These are phyloP conservation scores for Xylaria sp. DNA, from an alignment of 2,329 filamentous ascomycete species.

Conservation along the genomic window DNA sequence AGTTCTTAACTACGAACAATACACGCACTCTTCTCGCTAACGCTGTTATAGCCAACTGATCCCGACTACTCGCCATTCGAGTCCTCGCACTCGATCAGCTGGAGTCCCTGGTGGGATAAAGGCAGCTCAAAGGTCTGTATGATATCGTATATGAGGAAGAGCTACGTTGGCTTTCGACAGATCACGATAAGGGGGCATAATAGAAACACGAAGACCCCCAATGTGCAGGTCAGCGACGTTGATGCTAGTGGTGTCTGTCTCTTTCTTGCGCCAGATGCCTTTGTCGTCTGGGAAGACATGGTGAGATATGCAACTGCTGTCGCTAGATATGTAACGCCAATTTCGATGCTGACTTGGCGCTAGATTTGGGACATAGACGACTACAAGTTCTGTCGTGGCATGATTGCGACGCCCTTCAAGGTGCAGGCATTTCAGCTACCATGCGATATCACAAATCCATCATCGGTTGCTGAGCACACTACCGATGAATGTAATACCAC, in stretches of 20 bases:
- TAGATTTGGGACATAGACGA: conserved; percentile 48
- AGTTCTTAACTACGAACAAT: conserved; percentile 14
- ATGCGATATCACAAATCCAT: conserved; percentile 37
- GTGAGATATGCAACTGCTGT: conserved; percentile 38
- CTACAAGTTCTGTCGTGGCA: conserved; percentile 50
- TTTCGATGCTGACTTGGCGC: conserved; percentile 10
- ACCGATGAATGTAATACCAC: conserved; percentile 50
- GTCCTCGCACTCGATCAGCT: conserved; percentile 55
- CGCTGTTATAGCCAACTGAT: conserved; percentile 39
- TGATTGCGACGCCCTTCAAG: conserved; percentile 56
- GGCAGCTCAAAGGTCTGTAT: conserved; percentile 44
- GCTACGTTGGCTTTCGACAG: conserved; percentile 59
- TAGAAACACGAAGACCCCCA: conserved; percentile 40
- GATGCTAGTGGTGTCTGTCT: conserved; percentile 54
- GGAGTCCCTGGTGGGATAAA: conserved; percentile 54
- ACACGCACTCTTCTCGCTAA: neutral
- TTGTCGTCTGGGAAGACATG: conserved; percentile 58
- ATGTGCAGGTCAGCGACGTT: conserved; percentile 42
- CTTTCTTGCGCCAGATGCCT: conserved; percentile 54
- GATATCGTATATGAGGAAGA: conserved; percentile 53
- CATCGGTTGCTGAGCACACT: conserved; percentile 39
- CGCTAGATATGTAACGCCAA: neutral
- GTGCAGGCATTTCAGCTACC: conserved; percentile 55
- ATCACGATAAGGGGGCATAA: conserved; percentile 46
- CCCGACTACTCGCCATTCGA: conserved; percentile 52